Base-by-base conservation (phyloP, 2,329 filamentous ascomycete species). In the Ceratocystis papillata region DNA sequence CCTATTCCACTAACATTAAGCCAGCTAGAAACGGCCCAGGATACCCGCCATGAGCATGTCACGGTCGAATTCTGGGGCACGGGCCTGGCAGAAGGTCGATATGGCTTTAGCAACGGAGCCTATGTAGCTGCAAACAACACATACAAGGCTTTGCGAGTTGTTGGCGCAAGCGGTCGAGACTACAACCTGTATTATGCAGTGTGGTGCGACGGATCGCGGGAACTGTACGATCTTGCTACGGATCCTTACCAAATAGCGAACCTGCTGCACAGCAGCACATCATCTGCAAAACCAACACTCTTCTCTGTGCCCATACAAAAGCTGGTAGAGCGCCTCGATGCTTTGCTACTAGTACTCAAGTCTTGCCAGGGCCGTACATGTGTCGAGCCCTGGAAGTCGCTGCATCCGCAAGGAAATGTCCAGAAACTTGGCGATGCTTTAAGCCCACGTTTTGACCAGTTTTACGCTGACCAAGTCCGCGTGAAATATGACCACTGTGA, bases 261-360 rank as follows among this genome's bases (percentile, higher is more conserved):
- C 25, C 70, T 74, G 1, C 67, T 73, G 5, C 69, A 70, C 50
- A 5, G 63, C 0, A 60, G 60, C 5, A 37, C 8, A 33, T 67
- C 12, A 63, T 65, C 53, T 7, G 68, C 65, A 1, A 69, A n/a
- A 15, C 10, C 10, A 30, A 12, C 25, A 1, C 66, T 78, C n/a
- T 70, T 76, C 5, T 75, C 74, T 4, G 70, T 73, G 10, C 71
- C 75, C 17, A 69, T 79, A 0, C 63, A 72, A 7, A 77, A 78
- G 65, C 74, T 83, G 1, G 70, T 79, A n/a, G 72, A 76, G n/a
- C 78, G 82, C 4, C 76, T 87, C 0, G 83, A 86, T 69, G 76
- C 82, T 1, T 76, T 86, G 0, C 75, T 86, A 10, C 75, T 86
- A 62, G 81, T 85, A 1, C 76, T 83, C 59, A 86, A 86, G 74